Conservation (phyloP, 768 basidiomycete genomes). For the Suillus decipiens region DNA sequence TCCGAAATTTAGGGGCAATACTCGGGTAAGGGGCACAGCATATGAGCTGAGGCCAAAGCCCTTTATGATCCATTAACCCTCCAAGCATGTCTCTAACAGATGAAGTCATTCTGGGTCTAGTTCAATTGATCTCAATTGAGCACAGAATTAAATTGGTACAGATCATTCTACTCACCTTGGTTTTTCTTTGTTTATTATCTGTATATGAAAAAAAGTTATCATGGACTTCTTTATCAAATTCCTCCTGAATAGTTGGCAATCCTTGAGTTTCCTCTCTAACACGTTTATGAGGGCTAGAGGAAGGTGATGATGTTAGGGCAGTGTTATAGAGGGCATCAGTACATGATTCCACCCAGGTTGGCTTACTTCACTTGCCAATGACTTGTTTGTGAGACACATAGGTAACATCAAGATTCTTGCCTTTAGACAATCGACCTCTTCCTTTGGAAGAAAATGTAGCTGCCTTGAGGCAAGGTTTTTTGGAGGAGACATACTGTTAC, state of each 20-base stretch:
- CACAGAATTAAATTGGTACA: not conserved
- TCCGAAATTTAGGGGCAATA: too few species aligned
- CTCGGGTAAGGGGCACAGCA: too few species aligned
- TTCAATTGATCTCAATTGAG: not conserved
- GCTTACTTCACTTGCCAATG: not conserved
- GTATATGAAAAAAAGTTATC: not conserved
- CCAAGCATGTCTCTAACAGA: too few species aligned
- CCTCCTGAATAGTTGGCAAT: not conserved
- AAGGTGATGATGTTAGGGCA: not conserved
- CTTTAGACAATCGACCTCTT: not conserved
- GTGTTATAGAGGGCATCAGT: not conserved
- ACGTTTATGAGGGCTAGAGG: not conserved
- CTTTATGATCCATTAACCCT: too few species aligned
- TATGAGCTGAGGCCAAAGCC: too few species aligned
- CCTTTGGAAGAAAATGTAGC: too few species aligned
- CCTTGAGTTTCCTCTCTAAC: not conserved
- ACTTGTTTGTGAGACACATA: not conserved
- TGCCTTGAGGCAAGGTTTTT: not conserved
- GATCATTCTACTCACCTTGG: not conserved
- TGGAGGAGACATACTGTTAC: not conserved
- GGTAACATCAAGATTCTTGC: not conserved
- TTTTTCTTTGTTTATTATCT: slow-evolving; percentile 1
- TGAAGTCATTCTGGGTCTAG: slow-evolving; percentile 6
- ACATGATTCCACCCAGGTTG: not conserved
- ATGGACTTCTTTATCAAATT: not conserved